Percentiles rank a stretch among this genome's conserved stretches.
phyloP scores from a whole-genome alignment of 768 basidiomycete species.

The Crepidotus variabilis region DNA sequence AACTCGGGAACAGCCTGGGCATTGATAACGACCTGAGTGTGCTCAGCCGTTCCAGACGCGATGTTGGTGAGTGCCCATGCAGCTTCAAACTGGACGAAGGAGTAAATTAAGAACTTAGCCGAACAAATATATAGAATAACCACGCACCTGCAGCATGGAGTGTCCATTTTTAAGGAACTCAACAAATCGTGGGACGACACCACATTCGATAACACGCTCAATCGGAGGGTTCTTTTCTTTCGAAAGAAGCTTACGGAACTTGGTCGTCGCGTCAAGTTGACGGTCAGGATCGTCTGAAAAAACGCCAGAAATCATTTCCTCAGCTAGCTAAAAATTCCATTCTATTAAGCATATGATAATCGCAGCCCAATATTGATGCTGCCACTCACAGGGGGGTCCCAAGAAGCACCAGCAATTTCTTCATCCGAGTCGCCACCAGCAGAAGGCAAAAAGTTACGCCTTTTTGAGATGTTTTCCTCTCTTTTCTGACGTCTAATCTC shows the following conservation, averaged over 20 bases:
- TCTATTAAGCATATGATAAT: conserved; percentile 11
- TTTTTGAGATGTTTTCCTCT: conserved; percentile 97
- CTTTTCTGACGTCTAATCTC: conserved; percentile 98
- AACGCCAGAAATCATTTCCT: conserved; percentile 91
- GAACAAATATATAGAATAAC: conserved; percentile 5
- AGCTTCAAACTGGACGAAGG: conserved; percentile 75
- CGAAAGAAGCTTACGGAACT: conserved; percentile 96
- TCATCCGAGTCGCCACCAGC: conserved; percentile 86
- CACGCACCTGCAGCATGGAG: conserved; percentile 77
- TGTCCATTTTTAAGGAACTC: conserved; percentile 82
- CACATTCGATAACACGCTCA: conserved; percentile 96
- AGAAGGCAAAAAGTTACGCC: conserved; percentile 86
- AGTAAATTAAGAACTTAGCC: background rate
- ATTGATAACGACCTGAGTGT: conserved; percentile 96
- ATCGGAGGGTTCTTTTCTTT: conserved; percentile 99
- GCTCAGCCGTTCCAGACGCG: conserved; percentile 96
- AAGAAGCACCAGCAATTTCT: conserved; percentile 63
- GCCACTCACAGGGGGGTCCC: conserved; percentile 73
- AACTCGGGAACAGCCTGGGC: conserved; percentile 96
- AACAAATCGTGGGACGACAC: conserved; percentile 96
- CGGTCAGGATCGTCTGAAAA: conserved; percentile 89
- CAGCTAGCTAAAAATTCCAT: conserved; percentile 54
- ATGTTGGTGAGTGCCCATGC: conserved; percentile 99
- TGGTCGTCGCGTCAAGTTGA: conserved; percentile 96
- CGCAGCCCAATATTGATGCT: conserved; percentile 8